phyloP scores from a whole-genome alignment of 1,139 yeast species.

The Candida freyschussii region DNA sequence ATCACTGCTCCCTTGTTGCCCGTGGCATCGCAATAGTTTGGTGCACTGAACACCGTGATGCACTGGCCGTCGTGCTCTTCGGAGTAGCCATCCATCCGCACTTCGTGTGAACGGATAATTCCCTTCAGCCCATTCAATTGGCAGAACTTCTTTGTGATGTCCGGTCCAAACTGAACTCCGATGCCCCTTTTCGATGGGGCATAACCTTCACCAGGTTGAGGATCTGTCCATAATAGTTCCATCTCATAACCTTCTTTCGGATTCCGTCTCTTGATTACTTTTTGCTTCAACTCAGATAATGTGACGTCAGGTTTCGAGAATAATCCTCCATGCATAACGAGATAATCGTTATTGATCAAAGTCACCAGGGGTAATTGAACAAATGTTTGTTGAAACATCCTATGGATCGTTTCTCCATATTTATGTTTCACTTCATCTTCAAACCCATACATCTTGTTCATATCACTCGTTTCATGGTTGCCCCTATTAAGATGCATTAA shows the following conservation, averaged over 20 bases:
- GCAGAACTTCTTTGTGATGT: slow-evolving; percentile 78
- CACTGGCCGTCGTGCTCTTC: slow-evolving; percentile 81
- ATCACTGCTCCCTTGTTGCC: slow-evolving; percentile 84
- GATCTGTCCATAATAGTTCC: slow-evolving; percentile 98
- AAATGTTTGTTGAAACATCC: slow-evolving; percentile 82
- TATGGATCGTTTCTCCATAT: slow-evolving; percentile 78
- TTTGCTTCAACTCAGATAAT: slow-evolving; percentile 53
- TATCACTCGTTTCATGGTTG: slow-evolving; percentile 93
- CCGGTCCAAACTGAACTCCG: slow-evolving; percentile 97
- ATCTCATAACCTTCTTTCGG: slow-evolving; percentile 89
- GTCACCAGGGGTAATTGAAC: slow-evolving; percentile 85
- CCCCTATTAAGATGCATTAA: slow-evolving; percentile 82
- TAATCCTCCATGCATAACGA: slow-evolving; percentile 95
- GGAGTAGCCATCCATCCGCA: slow-evolving; percentile 86
- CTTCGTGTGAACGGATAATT: slow-evolving; percentile 91
- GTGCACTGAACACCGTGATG: slow-evolving; percentile 93
- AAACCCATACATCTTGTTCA: slow-evolving; percentile 96
- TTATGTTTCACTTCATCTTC: slow-evolving; percentile 93
- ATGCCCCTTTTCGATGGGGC: slow-evolving; percentile 91
- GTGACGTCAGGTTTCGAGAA: slow-evolving; percentile 74
- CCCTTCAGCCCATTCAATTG: slow-evolving; percentile 66
- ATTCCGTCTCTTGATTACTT: slow-evolving; percentile 46
- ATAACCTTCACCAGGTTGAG: slow-evolving; percentile 73
- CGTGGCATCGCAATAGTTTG: slow-evolving; percentile 91
- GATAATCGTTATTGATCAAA: slow-evolving; percentile 66